Evolutionary conservation across 164 flowering plant genomes (phyloP), one percentile per base, ranked within the genome.

Genomic region (Magnolia changhungtana): DNA sequence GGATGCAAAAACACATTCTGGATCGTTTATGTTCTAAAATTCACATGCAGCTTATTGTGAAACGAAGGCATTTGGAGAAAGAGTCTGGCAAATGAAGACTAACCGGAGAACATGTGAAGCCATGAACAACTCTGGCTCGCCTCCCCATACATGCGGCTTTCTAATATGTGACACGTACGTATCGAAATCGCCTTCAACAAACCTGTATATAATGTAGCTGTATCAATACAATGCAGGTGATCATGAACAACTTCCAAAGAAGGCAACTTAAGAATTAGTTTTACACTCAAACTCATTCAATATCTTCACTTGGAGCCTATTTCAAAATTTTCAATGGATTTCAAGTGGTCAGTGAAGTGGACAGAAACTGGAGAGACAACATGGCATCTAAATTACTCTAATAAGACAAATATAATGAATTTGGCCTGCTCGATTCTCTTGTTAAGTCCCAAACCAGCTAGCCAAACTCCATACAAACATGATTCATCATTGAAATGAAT

Each of bases 61-160:
- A 55, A 9, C 4, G 1, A 9, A 9, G 61, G 18, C 61, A 11
- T 55, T 55, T 55, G 61, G 61, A 55, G 16, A 45, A 63, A 65
- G 68, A 65, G 31, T 10, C 50, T 37, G 29, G 50, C 45, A 68
- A 68, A 37, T 68, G 27, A 52, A 55, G 73, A 78, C 86, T 89
- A 82, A 96, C 99, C 79, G 80, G 73, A 96, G 92, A 78, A 96
- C 96, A 87, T 92, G 99, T 24, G 98, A 94, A 67, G 96, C 94
- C 90, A 96, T 92, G 80, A 96, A 80, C 74, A 96, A 83, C 82
- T 96, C 99, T 68, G 99, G 99, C 76, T 96, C 99, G 52, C 99
- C 99, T 67, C 99, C 99, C 99, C 99, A 96, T 8, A 91, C 91
- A 80, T 91, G 94, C 49, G 99, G 92, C 82, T 92, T 90, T 79